Percentiles rank a stretch among this genome's conserved stretches.
These are phyloP conservation scores for Meyerozyma sp. DNA, from an alignment of 1,139 yeast genomes.

Conservation along the genomic window DNA sequence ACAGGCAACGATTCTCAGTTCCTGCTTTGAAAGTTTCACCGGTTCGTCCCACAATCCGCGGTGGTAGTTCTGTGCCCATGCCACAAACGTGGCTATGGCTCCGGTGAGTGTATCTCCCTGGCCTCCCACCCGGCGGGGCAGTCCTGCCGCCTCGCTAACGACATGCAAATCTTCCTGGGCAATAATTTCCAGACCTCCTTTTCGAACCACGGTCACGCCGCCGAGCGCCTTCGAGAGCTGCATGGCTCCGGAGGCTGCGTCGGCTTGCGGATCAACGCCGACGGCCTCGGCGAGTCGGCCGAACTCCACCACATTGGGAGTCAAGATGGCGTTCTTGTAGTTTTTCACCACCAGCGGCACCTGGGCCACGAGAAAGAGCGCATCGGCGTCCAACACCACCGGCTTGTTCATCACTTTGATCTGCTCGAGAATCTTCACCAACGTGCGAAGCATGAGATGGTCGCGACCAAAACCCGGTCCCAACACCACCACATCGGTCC, in stretches of 20 bases:
- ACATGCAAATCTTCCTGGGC: conserved; percentile 43
- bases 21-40: not conserved
- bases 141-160: conserved; percentile 48
- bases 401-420: conserved; percentile 53
- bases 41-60: conserved; percentile 45
- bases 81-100: conserved; percentile 54
- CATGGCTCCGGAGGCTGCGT: conserved; percentile 25
- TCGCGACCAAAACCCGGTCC: conserved; percentile 97
- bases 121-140: conserved; percentile 75
- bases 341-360: conserved; percentile 49
- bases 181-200: conserved; percentile 65
- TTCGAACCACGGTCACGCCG: conserved; percentile 63
- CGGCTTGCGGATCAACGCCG: conserved; percentile 24
- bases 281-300: conserved; percentile 52
- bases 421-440: conserved; percentile 53
- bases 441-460: conserved; percentile 54
- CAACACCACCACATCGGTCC: conserved; percentile 76
- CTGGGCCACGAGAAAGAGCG: conserved; percentile 57
- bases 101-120: conserved; percentile 85
- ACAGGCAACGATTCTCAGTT: conserved; percentile 36
- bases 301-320: conserved; percentile 90
- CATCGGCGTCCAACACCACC: conserved; percentile 85
- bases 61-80: conserved; percentile 52
- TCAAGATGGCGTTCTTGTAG: conserved; percentile 56
- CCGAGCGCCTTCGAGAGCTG: conserved; percentile 53